phyloP scores from a whole-genome alignment of 495 filamentous ascomycete genomes.

The Trichocladium uniseriatum region DNA sequence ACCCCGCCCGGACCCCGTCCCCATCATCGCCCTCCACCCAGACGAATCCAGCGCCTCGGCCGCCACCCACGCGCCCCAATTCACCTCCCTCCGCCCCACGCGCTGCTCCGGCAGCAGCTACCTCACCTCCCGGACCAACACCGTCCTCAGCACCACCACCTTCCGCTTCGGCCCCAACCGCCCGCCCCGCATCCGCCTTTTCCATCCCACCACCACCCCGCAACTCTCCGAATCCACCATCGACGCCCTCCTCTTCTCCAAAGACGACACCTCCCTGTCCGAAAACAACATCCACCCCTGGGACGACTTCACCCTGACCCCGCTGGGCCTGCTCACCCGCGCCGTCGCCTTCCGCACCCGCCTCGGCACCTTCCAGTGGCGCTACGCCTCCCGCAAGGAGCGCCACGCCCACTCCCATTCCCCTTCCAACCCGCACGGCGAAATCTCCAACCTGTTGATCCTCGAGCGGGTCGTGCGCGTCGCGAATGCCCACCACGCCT shows the following conservation, averaged over 20 bases:
- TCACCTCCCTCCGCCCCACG: constrained; percentile 35
- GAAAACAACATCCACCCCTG: not conserved
- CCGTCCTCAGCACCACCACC: constrained; percentile 33
- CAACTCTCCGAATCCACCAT: not conserved
- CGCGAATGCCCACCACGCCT: not conserved
- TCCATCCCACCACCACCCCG: constrained; percentile 15
- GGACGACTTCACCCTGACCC: constrained; percentile 26
- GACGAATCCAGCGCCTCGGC: not conserved
- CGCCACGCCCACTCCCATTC: constrained; percentile 21
- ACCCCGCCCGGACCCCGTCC: constrained; percentile 33
- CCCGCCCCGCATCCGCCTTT: constrained; percentile 20
- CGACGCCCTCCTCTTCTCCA: not conserved
- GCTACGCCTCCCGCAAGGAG: constrained; percentile 33
- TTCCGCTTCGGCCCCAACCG: constrained; percentile 44
- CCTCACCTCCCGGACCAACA: constrained; percentile 12
- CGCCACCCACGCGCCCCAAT: constrained; percentile 21
- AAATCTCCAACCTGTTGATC: constrained; percentile 28
- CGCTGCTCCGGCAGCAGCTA: constrained; percentile 36
- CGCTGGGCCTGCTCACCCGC: constrained; percentile 32
- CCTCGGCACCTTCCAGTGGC: constrained; percentile 40
- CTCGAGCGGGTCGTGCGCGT: constrained; percentile 25
- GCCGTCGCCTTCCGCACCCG: constrained; percentile 29
- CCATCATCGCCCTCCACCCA: constrained; percentile 28
- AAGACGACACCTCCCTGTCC: no score
- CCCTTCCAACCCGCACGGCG: not conserved